Base-by-base conservation (phyloP, 2,329 filamentous ascomycete species). In the Domatiomyces globalis region DNA sequence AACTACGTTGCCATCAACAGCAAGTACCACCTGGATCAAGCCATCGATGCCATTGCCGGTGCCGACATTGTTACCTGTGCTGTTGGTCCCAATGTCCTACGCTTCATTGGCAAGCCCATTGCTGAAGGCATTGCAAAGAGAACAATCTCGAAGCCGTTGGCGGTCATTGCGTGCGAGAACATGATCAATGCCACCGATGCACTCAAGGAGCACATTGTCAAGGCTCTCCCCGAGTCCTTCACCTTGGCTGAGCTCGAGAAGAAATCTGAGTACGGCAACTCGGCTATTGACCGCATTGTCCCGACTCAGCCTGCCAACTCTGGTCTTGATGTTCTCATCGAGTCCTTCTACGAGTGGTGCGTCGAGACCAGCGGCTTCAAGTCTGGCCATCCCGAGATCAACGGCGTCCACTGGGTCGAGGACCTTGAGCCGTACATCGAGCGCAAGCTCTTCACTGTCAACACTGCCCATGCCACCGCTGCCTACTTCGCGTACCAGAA, bases 271-370 rank as follows among this genome's bases (percentile, higher is more conserved):
- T 96, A 94, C 67, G 90, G 90, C 72, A 98, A 98, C 75, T 95
- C 87, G 56, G 92, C 92, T 62, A 95, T 98, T 67, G 92, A 98
- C 75, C 87, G 92, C 55, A 98, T 98, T 66, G 92, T 96, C 20
- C 92, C 92, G 12, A 86, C 87, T 44, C 92, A 96, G 72, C 83
- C 87, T 55, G 72, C 80, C 48, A 73, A 86, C 62, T 79, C 83
- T 20, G 88, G 88, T 51, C 78, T 98, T 45, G 83, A 95, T 64
- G 92, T 98, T 60, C 89, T 84, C 63, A 88, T 98, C 46, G 92
- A 98, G 77, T 92, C 92, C 73, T 98, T 96, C 77, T 95, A 87
- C 73, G 92, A 98, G 74, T 98, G 92, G 92, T 90, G 92, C 42
- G 89, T 98, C 49, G 92, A 98, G 66, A 74, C 80, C 66, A 84